Conservation (phyloP, 2,329 filamentous ascomycete genomes). For the Aureobasidium sp. region DNA sequence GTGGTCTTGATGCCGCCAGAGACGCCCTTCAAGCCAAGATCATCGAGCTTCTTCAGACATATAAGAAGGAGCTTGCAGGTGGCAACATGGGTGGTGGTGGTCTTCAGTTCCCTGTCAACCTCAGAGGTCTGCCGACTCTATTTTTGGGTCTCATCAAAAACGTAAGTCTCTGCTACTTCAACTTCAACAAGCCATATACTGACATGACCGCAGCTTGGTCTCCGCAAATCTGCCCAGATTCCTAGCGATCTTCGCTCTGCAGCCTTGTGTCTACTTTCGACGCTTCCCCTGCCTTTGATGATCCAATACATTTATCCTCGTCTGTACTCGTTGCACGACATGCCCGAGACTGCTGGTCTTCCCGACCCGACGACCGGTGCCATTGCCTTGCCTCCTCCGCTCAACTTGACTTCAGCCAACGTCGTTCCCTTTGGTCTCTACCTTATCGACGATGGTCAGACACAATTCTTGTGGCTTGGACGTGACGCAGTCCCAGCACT, state of each 20-base stretch:
- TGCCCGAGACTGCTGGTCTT: slow-evolving; percentile 86
- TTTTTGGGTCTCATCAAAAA: slow-evolving; percentile 96
- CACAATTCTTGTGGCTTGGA: slow-evolving; percentile 94
- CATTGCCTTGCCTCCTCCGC: slow-evolving; percentile 72
- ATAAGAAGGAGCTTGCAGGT: slow-evolving; percentile 91
- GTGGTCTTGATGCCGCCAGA: slow-evolving; percentile 78
- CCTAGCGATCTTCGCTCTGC: slow-evolving; percentile 89
- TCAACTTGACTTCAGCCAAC: slow-evolving; percentile 81
- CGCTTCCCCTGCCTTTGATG: slow-evolving; percentile 76
- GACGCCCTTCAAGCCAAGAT: slow-evolving; percentile 88
- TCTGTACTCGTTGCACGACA: slow-evolving; percentile 78
- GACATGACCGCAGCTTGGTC: slow-evolving; percentile 47
- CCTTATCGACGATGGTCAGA: slow-evolving; percentile 93
- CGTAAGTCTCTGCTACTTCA: too few relatives aligned
- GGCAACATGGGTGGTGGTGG: slow-evolving; percentile 90
- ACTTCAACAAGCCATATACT: slow-evolving; percentile 17
- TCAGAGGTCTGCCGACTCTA: slow-evolving; percentile 77
- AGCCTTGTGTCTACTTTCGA: slow-evolving; percentile 87
- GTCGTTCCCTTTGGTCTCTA: slow-evolving; percentile 87
- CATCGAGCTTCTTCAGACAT: slow-evolving; percentile 85
- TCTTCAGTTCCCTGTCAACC: slow-evolving; percentile 86
- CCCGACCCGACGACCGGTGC: slow-evolving; percentile 80
- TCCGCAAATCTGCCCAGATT: slow-evolving; percentile 87
- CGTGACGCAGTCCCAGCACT: slow-evolving; percentile 87
- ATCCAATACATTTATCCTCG: slow-evolving; percentile 73